phyloP scores from a whole-genome alignment of 352 stramenopile genomes.

The Phytophthora agathidicida region DNA sequence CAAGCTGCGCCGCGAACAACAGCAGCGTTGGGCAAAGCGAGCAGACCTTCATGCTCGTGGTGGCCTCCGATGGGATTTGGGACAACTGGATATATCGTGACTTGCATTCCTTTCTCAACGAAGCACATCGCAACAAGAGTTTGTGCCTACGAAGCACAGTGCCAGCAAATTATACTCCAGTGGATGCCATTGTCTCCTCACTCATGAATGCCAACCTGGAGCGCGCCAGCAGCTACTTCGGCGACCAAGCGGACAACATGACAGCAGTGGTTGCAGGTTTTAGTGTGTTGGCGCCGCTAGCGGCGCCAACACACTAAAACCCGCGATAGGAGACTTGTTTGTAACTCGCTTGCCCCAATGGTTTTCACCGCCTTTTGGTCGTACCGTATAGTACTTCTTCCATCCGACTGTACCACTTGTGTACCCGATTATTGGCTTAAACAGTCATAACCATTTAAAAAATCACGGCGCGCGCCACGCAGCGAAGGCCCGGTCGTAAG shows the following conservation, averaged over 20 bases:
- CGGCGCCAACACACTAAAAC: too few species aligned
- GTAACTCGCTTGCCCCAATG: too few species aligned
- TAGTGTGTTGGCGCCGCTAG: too few species aligned
- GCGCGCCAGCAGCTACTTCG: conserved; percentile 71
- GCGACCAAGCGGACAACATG: conserved; percentile 91
- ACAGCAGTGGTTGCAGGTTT: conserved; percentile 79
- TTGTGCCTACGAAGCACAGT: conserved; percentile 8
- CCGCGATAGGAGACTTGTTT: too few species aligned
- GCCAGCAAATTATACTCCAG: not conserved
- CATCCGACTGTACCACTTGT: too few species aligned
- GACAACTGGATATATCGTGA: conserved; percentile 91
- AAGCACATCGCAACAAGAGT: conserved; percentile 8
- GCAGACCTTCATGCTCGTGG: conserved; percentile 54
- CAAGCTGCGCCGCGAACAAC: not conserved
- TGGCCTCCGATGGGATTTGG: conserved; percentile 88
- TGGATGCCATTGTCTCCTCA: conserved; percentile 38
- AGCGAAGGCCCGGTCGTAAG: too few species aligned
- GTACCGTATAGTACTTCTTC: too few species aligned
- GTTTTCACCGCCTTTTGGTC: too few species aligned
- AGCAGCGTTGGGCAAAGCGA: conserved; percentile 5
- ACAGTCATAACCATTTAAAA: too few species aligned
- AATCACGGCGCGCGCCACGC: too few species aligned
- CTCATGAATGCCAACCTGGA: conserved; percentile 74
- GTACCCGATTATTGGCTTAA: too few species aligned
- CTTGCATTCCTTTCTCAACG: conserved; percentile 53